These are phyloP conservation scores for Torulaspora microellipsoides DNA, from an alignment of 805 yeast species.

Conservation along the genomic window DNA sequence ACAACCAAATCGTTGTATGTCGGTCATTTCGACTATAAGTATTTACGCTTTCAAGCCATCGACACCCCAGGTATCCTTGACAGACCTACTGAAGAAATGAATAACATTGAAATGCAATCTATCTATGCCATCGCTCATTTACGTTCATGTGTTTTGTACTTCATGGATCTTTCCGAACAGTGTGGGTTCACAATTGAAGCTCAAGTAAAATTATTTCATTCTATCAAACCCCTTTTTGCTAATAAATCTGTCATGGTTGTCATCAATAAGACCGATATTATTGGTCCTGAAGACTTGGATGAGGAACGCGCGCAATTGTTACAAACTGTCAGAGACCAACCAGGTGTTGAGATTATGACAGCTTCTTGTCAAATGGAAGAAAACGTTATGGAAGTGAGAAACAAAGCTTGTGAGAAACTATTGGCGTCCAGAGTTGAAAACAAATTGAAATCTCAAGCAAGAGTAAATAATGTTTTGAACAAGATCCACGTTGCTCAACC, in stretches of 20 bases:
- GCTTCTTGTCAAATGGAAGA: conserved; percentile 93
- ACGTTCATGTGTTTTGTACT: conserved; percentile 92
- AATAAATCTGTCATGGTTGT: conserved; percentile 95
- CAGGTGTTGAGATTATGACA: conserved; percentile 88
- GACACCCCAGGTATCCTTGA: conserved; percentile 99
- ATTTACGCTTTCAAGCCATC: conserved; percentile 95
- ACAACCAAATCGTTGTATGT: conserved; percentile 96
- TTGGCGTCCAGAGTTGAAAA: conserved; percentile 94
- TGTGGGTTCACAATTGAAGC: conserved; percentile 98
- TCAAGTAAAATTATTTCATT: conserved; percentile 94
- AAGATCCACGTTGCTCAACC: conserved; percentile 95
- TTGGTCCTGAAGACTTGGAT: conserved; percentile 77
- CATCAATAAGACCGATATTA: conserved; percentile 90
- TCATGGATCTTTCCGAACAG: conserved; percentile 98
- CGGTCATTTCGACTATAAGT: conserved; percentile 98
- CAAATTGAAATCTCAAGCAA: conserved; percentile 87
- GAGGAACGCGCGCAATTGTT: conserved; percentile 68
- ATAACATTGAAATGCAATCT: conserved; percentile 98
- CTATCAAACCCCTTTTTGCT: conserved; percentile 94
- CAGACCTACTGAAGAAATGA: conserved; percentile 99
- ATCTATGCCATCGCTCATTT: conserved; percentile 98
- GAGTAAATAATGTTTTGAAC: conserved; percentile 84
- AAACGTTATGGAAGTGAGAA: conserved; percentile 91
- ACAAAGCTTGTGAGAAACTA: conserved; percentile 95
- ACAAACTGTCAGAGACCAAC: conserved; percentile 55